A percentile compares a stretch with the other conserved stretches of the same genome.
Conservation (phyloP, 148 eudicot genomes). For the Diospyros lotus region DNA sequence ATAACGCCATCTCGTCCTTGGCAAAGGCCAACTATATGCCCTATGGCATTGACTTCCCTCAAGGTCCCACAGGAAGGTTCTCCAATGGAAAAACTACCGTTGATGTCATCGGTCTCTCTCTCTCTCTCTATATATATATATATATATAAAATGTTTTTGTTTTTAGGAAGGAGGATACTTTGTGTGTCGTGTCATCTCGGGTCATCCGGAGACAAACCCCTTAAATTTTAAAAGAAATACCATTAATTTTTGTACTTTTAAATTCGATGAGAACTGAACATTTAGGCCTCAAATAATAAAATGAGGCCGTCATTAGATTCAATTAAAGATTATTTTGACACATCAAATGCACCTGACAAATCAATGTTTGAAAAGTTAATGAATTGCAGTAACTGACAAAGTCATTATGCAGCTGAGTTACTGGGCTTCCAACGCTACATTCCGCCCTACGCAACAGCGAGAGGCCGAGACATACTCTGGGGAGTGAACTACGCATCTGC, state of each 20-base stretch:
- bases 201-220: too few species aligned
- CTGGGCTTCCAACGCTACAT: constrained; percentile 50
- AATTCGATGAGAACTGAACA: too few species aligned
- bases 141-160: neutral
- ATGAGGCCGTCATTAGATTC: too few species aligned
- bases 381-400: too few species aligned
- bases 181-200: too few species aligned
- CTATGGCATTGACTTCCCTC: constrained; percentile 53
- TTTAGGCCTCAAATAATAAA: too few species aligned
- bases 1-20: constrained; percentile 36
- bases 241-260: too few species aligned
- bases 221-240: too few species aligned
- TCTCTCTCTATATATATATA: neutral
- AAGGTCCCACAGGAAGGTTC: constrained; percentile 54
- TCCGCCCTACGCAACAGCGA: constrained; percentile 41
- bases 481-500: constrained; percentile 81
- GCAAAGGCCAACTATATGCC: constrained; percentile 55
- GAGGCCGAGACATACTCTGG: constrained; percentile 36
- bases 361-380: too few species aligned
- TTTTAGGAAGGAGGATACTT: too few species aligned
- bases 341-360: too few species aligned
- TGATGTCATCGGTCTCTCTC: constrained; percentile 38
- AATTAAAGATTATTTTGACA: too few species aligned
- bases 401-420: constrained; percentile 36
- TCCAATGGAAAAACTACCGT: constrained; percentile 45